Percentiles rank a stretch among this genome's conserved stretches.
Conservation (phyloP, 2,329 filamentous ascomycete species). For the Clarireedia sp. region DNA sequence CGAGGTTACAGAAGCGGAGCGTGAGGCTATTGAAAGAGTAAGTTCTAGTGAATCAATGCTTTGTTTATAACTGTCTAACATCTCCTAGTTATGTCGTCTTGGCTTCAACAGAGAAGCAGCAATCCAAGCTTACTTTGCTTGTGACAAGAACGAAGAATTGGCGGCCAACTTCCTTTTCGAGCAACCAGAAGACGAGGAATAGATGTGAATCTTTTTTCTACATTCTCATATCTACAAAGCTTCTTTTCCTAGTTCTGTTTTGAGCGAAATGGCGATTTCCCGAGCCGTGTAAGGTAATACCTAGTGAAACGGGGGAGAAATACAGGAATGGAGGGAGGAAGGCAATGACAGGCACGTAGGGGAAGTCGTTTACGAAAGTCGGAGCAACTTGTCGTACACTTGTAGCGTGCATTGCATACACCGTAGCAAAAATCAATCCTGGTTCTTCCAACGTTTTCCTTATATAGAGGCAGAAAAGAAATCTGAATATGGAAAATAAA, state of each 20-base stretch:
- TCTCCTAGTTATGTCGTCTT: conserved; percentile 69
- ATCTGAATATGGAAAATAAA: no score
- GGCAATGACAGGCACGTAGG: not conserved
- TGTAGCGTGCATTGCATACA: no score
- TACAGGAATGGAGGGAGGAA: not conserved
- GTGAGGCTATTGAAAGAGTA: conserved; percentile 93
- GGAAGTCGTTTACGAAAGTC: not conserved
- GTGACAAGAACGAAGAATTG: conserved; percentile 98
- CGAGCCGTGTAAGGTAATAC: conserved; percentile 3
- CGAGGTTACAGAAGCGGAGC: conserved; percentile 88
- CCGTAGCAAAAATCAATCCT: no score
- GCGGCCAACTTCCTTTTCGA: conserved; percentile 98
- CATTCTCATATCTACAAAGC: conserved; percentile 8
- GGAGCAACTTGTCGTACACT: no score
- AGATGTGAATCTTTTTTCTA: conserved; percentile 8
- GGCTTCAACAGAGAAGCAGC: conserved; percentile 90
- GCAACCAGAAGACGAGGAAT: conserved; percentile 78
- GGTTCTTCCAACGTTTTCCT: no score
- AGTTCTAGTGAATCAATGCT: conserved; percentile 29
- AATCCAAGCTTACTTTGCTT: conserved; percentile 97
- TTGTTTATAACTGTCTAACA: conserved; percentile 10
- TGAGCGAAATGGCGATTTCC: conserved; percentile 2
- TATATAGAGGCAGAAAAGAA: no score
- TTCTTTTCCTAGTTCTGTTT: not conserved
- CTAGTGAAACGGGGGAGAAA: not conserved